Base-by-base conservation (phyloP, 31 red algal species). In the Asparagopsis taxiformis region DNA sequence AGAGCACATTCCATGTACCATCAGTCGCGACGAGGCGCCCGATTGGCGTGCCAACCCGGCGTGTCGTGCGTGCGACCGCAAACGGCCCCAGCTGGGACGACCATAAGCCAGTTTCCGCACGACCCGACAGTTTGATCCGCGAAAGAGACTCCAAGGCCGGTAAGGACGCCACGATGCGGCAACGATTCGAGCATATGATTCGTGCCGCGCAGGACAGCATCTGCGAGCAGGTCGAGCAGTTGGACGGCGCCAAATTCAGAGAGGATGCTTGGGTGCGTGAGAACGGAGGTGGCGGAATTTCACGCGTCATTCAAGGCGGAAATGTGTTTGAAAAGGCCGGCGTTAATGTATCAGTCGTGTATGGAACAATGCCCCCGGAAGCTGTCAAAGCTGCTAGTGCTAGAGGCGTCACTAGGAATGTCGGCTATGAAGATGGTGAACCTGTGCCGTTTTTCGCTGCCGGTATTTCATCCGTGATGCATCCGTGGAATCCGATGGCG, bases 281-380 rank as follows among this genome's bases (percentile, higher is more conserved):
- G 17, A 81, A 84, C 23, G 96, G 96, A 2, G 96, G 96, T 28
- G 93, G 93, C 36, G 96, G 96, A 25, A 99, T 99, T 31, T 94
- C 96, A 11, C 80, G 91, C 19, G 96, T 99, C 10, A 24, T 99
- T 15, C 85, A 91, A 33, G 69, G 85, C 38, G 96, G 96, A 43
- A 52, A 70, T 1, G 96, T 99, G 21, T 99, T 99, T 85, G 96
- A 99, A 67, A 99, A 99, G 67, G 96, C 96, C 7, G 96, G 96
- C 25, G 91, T 99, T 9, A 99, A 99, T 73, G 88, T 99, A 13
- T 91, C 85, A 0, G 90, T 99, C 24, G 96, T 99, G 38, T 99
- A 99, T 75, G 96, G 96, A 38, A 89, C 83, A 20, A 99, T 99
- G 96, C 96, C 96, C 1, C 96, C 90, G 8, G 96, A 99, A 71